Base-by-base conservation (phyloP, 768 basidiomycete genomes). In the Mycena indigotica region DNA sequence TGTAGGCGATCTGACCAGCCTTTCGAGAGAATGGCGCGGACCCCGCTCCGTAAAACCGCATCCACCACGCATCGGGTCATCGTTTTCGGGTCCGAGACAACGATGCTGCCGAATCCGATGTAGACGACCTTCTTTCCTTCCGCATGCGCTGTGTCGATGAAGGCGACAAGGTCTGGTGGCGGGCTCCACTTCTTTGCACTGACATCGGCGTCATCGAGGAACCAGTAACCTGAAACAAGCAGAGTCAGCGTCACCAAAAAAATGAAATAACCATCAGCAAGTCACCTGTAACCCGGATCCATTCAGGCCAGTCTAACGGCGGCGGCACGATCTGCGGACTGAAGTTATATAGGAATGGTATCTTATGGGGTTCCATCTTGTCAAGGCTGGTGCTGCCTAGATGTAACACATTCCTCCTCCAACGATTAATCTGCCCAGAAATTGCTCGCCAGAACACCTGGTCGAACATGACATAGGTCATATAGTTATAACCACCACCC, bases 401-500 rank as follows among this genome's bases (percentile, higher is more conserved):
- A 48, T 82, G 83, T 21, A 98, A 74, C 5, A 84, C 69, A 62
- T 93, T 84, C 62, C 87, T 82, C 28, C 96, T 82, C 94, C 94
- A 99, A 45, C 92, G 84, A 68, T 98, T 98, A 67, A 99, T 88
- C 67, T 98, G 96, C 1, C 93, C 90, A 2, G 96, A 81, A 26
- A 88, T 98, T 16, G 91, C 95, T 48, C 92, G 83, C 96, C 96
- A 99, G 74, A 99, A 98, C 26, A 96, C 89, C 77, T 96, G 93
- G 66, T 96, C 97, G 69, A 98, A 98, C 85, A 98, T 88, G 50
- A 95, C 93, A 70, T 95, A 96, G 3, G 94, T 88, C 95, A 99
- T 97, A 72, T 98, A 99, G 69, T 99, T 99, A 72, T 98, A 99
- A 58, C 91, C 80, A 25, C 96, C 96, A 12, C 96, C 97, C 88